These are phyloP conservation scores for Hagleromyces aurorensis DNA, from an alignment of 805 yeast genomes.

Conservation along the genomic window DNA sequence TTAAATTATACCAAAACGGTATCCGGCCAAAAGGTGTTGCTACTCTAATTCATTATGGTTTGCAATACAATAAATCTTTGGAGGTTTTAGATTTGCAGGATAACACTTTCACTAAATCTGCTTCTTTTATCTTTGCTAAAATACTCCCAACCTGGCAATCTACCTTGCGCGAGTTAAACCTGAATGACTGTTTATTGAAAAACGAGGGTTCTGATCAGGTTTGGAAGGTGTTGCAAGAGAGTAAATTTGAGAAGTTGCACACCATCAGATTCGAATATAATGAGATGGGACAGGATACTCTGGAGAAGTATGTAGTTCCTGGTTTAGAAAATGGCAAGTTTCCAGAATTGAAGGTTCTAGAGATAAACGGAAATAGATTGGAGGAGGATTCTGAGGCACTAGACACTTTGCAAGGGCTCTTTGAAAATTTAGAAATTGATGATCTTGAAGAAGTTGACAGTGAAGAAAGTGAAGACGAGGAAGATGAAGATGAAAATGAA, in stretches of 20 bases:
- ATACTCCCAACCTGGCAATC: conserved; percentile 55
- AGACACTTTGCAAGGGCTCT: conserved; percentile 50
- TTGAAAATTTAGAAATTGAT: conserved; percentile 86
- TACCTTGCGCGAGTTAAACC: conserved; percentile 62
- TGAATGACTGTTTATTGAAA: conserved; percentile 84
- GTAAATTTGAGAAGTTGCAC: conserved; percentile 39
- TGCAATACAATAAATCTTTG: conserved; percentile 51
- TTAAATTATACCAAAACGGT: conserved; percentile 91
- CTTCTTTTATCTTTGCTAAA: conserved; percentile 57
- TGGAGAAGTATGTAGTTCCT: conserved; percentile 43
- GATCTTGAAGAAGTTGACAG: conserved; percentile 79
- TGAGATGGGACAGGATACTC: conserved; percentile 64
- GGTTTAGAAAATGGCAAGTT: conserved; percentile 47
- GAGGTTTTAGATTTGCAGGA: conserved; percentile 83
- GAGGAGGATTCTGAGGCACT: conserved; percentile 77
- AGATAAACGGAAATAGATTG: conserved; percentile 88
- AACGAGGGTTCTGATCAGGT: conserved; percentile 62
- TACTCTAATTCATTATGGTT: conserved; percentile 64
- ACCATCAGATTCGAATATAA: conserved; percentile 75
- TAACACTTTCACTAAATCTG: conserved; percentile 76
- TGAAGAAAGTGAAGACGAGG: conserved; percentile 43
- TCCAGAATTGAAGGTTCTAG: conserved; percentile 56
- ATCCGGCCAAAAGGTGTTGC: conserved; percentile 90
- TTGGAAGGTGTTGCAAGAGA: conserved; percentile 40
- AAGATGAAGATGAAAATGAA: conserved; percentile 33